A percentile compares a stretch with the other conserved stretches of the same genome.
phyloP scores from a whole-genome alignment of 2,329 filamentous ascomycete genomes.

The Alternaria conjuncta region DNA sequence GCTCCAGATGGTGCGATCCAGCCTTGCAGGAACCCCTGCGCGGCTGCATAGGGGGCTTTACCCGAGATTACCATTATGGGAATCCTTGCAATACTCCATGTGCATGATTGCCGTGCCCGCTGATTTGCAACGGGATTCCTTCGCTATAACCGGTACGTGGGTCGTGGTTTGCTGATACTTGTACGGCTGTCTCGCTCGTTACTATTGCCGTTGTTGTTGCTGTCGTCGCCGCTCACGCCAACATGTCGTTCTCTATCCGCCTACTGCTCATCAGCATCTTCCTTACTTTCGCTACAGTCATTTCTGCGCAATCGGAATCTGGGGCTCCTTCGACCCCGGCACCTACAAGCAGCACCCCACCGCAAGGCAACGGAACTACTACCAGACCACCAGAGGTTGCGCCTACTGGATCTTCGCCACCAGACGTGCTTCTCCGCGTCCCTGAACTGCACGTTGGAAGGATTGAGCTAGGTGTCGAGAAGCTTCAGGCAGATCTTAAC shows the following conservation, averaged over 20 bases:
- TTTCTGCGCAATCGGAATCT: constrained; percentile 36
- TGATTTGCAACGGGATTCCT: constrained; percentile 20
- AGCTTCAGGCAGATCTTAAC: constrained; percentile 65
- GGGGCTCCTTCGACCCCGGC: constrained; percentile 26
- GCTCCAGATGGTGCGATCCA: constrained; percentile 19
- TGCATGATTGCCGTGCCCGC: constrained; percentile 22
- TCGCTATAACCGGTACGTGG: constrained; percentile 24
- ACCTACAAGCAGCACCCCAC: constrained; percentile 34
- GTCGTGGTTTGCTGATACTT: constrained; percentile 19
- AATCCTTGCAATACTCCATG: constrained; percentile 22
- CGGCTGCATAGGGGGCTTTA: constrained; percentile 38
- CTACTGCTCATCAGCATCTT: constrained; percentile 41
- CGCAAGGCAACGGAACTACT: constrained; percentile 25
- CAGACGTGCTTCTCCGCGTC: constrained; percentile 65
- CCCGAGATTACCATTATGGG: constrained; percentile 41
- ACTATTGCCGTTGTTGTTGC: constrained; percentile 18
- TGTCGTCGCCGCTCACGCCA: constrained; percentile 12
- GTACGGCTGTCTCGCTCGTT: constrained; percentile 17
- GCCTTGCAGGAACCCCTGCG: constrained; percentile 30
- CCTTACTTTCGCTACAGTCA: constrained; percentile 31
- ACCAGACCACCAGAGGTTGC: constrained; percentile 33
- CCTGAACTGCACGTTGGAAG: constrained; percentile 64
- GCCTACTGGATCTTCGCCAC: constrained; percentile 45
- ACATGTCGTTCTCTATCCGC: constrained; percentile 45
- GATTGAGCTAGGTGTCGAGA: constrained; percentile 67